phyloP scores from a whole-genome alignment of 202 grass and related monocot genomes.

The Zizania palustris region DNA sequence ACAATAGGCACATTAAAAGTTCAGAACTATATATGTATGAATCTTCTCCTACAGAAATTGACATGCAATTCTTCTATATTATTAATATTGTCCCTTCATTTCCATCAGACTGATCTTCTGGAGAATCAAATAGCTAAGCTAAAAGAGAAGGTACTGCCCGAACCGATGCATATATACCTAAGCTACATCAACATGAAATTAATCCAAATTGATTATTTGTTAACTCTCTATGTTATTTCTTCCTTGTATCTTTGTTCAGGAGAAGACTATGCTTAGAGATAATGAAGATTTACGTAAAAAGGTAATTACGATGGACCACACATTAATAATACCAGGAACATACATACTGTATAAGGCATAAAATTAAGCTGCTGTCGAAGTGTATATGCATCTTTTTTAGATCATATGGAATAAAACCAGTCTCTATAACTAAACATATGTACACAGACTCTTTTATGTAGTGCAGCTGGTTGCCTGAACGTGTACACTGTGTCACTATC shows the following conservation, averaged over 20 bases:
- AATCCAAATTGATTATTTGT: background rate
- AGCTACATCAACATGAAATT: background rate
- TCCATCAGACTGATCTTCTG: conserved; percentile 53
- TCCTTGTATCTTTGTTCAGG: conserved; percentile 47
- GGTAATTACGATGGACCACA: conserved; percentile 40
- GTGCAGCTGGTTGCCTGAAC: too few relatives aligned
- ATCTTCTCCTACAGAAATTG: conserved; percentile 17
- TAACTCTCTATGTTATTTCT: conserved; percentile 6
- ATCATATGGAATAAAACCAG: too few relatives aligned
- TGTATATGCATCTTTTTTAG: too few relatives aligned
- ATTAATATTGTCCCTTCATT: conserved; percentile 23
- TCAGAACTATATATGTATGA: background rate
- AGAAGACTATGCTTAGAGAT: conserved; percentile 51
- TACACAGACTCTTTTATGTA: too few relatives aligned
- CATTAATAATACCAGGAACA: background rate
- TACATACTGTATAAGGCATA: background rate
- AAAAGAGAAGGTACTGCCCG: conserved; percentile 64
- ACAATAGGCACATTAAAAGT: background rate
- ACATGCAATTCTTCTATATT: conserved; percentile 30
- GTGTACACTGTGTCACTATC: too few relatives aligned
- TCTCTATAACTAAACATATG: too few relatives aligned
- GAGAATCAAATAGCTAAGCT: conserved; percentile 63
- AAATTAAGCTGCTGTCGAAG: too few relatives aligned
- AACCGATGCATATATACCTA: conserved; percentile 15
- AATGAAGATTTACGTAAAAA: conserved; percentile 64